These are phyloP conservation scores for Telfairia occidentalis DNA, from an alignment of 331 rosid genomes.

Conservation along the genomic window DNA sequence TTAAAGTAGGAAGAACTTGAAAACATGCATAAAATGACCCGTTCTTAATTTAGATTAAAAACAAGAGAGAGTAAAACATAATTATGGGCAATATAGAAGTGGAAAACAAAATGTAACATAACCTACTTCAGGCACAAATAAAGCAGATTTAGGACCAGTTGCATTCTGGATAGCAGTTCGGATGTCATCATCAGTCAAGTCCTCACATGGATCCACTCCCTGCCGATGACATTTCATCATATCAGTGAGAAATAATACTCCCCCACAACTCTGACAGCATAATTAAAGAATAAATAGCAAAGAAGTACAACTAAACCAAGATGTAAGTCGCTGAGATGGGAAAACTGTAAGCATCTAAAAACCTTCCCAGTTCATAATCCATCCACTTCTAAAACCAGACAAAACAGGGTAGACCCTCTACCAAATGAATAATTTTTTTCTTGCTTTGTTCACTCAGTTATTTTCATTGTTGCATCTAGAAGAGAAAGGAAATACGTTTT, in stretches of 20 bases:
- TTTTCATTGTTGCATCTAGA: not conserved
- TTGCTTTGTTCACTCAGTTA: not conserved
- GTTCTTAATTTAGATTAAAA: not conserved
- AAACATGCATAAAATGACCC: not conserved
- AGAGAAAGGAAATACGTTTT: not conserved
- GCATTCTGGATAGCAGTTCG: slow-evolving; percentile 97
- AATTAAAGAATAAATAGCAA: not conserved
- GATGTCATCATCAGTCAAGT: slow-evolving; percentile 85
- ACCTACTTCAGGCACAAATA: slow-evolving; percentile 94
- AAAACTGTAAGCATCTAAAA: not conserved
- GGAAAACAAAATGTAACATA: slow-evolving; percentile 1
- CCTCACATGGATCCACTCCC: slow-evolving; percentile 99
- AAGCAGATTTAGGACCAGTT: slow-evolving; percentile 83
- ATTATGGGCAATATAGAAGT: not conserved
- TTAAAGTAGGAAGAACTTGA: not conserved
- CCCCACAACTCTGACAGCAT: not conserved
- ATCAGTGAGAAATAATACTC: not conserved
- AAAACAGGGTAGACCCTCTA: not conserved
- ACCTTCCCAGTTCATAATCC: not conserved
- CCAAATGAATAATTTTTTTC: not conserved
- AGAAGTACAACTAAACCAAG: not conserved
- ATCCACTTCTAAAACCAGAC: not conserved
- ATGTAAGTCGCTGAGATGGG: not conserved
- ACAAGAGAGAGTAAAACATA: not conserved
- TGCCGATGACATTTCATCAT: slow-evolving; percentile 17